Evolutionary conservation across 1,139 yeast species (phyloP).

Genomic region (Pichia sp.): DNA sequence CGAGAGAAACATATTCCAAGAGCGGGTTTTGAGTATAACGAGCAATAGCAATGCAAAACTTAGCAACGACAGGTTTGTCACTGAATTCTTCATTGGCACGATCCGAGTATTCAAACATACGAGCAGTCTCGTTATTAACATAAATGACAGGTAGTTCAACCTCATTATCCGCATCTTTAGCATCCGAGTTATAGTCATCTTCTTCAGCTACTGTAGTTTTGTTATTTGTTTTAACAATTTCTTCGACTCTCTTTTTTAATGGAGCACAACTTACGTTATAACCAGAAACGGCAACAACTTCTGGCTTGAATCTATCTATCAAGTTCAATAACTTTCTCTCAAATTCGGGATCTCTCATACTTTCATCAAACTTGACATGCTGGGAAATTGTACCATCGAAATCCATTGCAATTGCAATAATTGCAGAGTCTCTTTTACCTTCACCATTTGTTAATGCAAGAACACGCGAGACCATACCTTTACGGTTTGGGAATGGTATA

Average conservation of each 20-base stretch:
- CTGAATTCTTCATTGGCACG: constrained; percentile 77
- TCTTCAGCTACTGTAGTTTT: constrained; percentile 40
- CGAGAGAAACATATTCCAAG: constrained; percentile 78
- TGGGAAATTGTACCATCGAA: constrained; percentile 81
- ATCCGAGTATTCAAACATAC: constrained; percentile 76
- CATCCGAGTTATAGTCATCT: constrained; percentile 39
- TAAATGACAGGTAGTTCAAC: constrained; percentile 45
- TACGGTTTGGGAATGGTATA: constrained; percentile 70
- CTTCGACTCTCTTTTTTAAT: constrained; percentile 53
- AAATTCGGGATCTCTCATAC: constrained; percentile 46
- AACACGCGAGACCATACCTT: constrained; percentile 81
- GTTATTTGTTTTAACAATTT: constrained; percentile 54
- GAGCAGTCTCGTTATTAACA: constrained; percentile 92
- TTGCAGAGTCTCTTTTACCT: constrained; percentile 82
- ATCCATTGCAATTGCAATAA: constrained; percentile 72
- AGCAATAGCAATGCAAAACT: constrained; percentile 85
- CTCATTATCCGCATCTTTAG: constrained; percentile 22
- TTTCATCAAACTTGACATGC: constrained; percentile 70
- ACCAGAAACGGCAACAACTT: constrained; percentile 87
- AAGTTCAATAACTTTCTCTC: constrained; percentile 56
- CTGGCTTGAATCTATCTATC: constrained; percentile 58
- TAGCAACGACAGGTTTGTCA: constrained; percentile 76
- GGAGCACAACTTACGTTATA: constrained; percentile 69
- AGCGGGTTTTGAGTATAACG: constrained; percentile 89
- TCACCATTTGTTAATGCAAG: constrained; percentile 81